Evolutionary conservation across 768 basidiomycete species (phyloP), one percentile per base, ranked within the genome.

Genomic region (Termitomyces sp.): DNA sequence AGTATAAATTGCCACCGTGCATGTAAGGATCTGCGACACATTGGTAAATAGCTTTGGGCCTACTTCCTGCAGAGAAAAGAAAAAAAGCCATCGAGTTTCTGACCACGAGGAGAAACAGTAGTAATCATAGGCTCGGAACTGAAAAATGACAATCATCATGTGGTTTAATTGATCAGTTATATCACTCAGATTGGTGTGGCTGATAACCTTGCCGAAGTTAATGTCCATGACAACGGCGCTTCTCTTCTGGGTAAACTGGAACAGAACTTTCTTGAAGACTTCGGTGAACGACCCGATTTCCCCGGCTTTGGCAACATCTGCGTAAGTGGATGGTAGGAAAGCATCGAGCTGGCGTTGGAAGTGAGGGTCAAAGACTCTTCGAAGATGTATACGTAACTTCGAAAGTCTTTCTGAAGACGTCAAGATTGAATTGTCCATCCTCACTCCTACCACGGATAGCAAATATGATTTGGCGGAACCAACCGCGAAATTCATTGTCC

Each of bases 401-500:
- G 51, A 64, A 64, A 13, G 47, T 51, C 26, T 4, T 46, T 13
- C 44, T 50, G 68, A 80, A 80, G 2, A 76, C 60, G 9, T 67
- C 65, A 52, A 74, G 77, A 57, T 79, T 79, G n/a, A 67, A 67
- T 0, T 64, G 61, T 14, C 70, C 68, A 57, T 69, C 66, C n/a
- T 58, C 55, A 28, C 61, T 60, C 12, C 62, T 61, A 58, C 71
- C 75, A 59, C 79, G 79, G 7, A 79, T 71, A 14, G 79, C 78
- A 62, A 80, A 80, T 6, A 73, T 64, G 12, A 79, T 71, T 46
- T 69, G 66, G 33, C 66, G 60, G 62, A 80, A 79, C 69, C 75
- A 74, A 2, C 75, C 76, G n/a, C 67, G 68, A 65, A 80, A 80
- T 57, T 81, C 79, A 7, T 66, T 59, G 38, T 77, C 75, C 14